These are phyloP conservation scores for Salix udensis DNA, from an alignment of 345 rosid species.

Conservation along the genomic window DNA sequence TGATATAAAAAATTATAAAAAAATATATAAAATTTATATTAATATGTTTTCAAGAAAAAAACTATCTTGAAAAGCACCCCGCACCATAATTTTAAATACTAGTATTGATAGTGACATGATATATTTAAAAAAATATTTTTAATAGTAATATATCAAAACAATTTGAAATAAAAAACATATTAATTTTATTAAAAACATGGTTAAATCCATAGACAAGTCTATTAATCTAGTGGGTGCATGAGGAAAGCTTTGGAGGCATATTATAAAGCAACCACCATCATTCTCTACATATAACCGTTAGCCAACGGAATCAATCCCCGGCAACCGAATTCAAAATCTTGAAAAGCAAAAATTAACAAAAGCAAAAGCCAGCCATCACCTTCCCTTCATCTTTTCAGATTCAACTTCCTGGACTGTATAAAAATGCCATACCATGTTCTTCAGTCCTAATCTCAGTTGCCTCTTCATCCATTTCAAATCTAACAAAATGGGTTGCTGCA, in stretches of 20 bases:
- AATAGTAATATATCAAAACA: too few species aligned
- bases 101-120: too few species aligned
- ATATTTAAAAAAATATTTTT: too few species aligned
- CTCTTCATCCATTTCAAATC: neutral
- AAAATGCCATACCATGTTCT: neutral
- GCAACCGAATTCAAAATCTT: constrained; percentile 47
- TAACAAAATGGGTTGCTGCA: constrained; percentile 68
- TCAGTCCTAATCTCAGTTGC: neutral
- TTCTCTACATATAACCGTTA: constrained; percentile 35
- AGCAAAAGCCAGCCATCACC: constrained; percentile 3
- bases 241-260: neutral
- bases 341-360: constrained; percentile 14
- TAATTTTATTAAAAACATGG: too few species aligned
- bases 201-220: neutral
- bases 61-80: too few species aligned
- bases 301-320: constrained; percentile 43
- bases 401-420: constrained; percentile 13
- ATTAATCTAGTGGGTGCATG: neutral
- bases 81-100: too few species aligned
- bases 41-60: too few species aligned
- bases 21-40: too few species aligned
- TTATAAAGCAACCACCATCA: neutral
- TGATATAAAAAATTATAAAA: too few species aligned
- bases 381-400: constrained; percentile 8
- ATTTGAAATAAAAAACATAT: too few species aligned